Conservation (phyloP, 331 rosid species). For the Quercus tomentella region DNA sequence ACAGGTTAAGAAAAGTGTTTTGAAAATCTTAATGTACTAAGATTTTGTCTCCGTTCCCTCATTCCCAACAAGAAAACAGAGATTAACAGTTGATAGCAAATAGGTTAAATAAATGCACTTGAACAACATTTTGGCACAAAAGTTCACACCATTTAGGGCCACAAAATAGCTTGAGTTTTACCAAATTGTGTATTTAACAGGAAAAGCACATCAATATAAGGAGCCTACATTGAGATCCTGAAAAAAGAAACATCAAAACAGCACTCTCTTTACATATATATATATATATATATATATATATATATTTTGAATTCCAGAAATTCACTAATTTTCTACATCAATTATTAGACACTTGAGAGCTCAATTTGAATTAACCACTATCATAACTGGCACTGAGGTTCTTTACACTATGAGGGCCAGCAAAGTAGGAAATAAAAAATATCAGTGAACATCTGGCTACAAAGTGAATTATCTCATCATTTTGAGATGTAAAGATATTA, state of each 20-base stretch:
- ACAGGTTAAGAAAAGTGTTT: too few relatives aligned
- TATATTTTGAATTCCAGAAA: background rate
- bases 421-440: background rate
- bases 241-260: background rate
- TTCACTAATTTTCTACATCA: background rate
- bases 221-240: background rate
- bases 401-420: background rate
- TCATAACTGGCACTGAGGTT: background rate
- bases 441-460: background rate
- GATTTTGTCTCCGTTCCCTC: background rate
- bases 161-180: background rate
- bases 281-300: too few relatives aligned
- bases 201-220: too few relatives aligned
- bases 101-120: background rate
- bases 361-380: background rate
- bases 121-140: background rate
- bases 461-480: too few relatives aligned
- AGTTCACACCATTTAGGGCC: background rate
- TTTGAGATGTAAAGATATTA: too few relatives aligned
- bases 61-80: background rate
- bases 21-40: too few relatives aligned
- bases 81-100: background rate
- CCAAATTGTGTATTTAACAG: background rate
- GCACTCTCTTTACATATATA: background rate
- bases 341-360: background rate